Conservation (phyloP, 345 rosid species). For the Eucalyptus caleyi region DNA sequence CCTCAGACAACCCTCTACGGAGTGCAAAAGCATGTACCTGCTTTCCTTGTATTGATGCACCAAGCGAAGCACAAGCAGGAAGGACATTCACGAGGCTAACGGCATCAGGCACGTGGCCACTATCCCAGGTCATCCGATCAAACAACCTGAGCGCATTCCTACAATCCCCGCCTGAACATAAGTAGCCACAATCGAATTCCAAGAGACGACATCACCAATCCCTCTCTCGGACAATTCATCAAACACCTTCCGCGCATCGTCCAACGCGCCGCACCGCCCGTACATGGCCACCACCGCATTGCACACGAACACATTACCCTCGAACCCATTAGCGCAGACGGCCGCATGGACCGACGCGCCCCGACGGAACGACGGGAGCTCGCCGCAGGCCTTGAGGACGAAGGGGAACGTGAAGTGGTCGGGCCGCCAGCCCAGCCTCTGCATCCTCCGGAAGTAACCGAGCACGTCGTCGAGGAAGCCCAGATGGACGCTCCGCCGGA, state of each 20-base stretch:
- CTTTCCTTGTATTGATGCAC: conserved; percentile 28
- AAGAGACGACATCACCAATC: conserved; percentile 52
- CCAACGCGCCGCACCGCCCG: conserved; percentile 37
- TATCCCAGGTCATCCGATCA: conserved; percentile 27
- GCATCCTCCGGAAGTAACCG: conserved; percentile 28
- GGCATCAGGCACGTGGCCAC: conserved; percentile 24
- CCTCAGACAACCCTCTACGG: conserved; percentile 35
- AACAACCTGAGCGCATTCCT: conserved; percentile 33
- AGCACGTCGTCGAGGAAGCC: conserved; percentile 22
- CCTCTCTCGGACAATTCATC: conserved; percentile 39
- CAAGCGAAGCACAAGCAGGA: conserved; percentile 48
- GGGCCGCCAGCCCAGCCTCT: conserved; percentile 46
- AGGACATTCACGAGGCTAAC: conserved; percentile 64
- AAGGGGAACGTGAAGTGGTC: conserved; percentile 72
- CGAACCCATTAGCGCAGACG: conserved; percentile 30
- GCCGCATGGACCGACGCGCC: conserved; percentile 48
- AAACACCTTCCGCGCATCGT: conserved; percentile 49
- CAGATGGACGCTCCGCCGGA: conserved; percentile 27
- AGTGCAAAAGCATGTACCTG: conserved; percentile 46
- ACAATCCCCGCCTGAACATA: conserved; percentile 36
- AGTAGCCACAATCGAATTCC: conserved; percentile 61
- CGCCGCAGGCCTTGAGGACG: conserved; percentile 71
- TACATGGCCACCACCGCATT: conserved; percentile 63
- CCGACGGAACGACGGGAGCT: conserved; percentile 10
- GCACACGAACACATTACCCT: conserved; percentile 52